phyloP scores from a whole-genome alignment of 148 eudicot genomes.

The Camellia granthamiana region DNA sequence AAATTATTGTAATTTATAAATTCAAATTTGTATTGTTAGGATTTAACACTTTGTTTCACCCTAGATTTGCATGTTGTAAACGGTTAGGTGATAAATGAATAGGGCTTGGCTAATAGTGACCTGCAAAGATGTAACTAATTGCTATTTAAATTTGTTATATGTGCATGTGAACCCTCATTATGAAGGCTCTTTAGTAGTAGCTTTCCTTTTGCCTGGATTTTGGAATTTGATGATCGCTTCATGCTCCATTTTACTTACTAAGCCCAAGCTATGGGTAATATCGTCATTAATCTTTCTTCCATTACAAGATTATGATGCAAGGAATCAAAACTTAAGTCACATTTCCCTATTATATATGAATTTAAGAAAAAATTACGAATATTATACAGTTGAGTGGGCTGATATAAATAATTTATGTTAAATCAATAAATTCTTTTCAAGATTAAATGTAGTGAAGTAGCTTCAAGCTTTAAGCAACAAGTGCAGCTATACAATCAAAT shows the following conservation, averaged over 20 bases:
- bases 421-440: slow-evolving; percentile 2
- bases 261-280: not conserved
- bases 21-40: not conserved
- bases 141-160: not conserved
- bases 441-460: not conserved
- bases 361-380: not conserved
- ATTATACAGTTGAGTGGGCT: too few species aligned
- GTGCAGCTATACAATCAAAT: not conserved
- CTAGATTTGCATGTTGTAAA: not conserved
- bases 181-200: not conserved
- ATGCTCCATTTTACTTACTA: not conserved
- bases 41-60: not conserved
- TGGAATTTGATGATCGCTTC: not conserved
- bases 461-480: not conserved
- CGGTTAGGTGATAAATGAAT: not conserved
- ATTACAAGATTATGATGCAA: not conserved
- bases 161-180: not conserved
- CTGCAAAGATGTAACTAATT: not conserved
- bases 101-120: slow-evolving; percentile 1
- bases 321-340: not conserved
- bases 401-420: not conserved
- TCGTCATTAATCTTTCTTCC: slow-evolving; percentile 3
- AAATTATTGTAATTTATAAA: not conserved
- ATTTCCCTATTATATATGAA: not conserved
- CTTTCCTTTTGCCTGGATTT: slow-evolving; percentile 5